Base-by-base conservation (phyloP, 345 rosid species). In the Pistacia integerrima region DNA sequence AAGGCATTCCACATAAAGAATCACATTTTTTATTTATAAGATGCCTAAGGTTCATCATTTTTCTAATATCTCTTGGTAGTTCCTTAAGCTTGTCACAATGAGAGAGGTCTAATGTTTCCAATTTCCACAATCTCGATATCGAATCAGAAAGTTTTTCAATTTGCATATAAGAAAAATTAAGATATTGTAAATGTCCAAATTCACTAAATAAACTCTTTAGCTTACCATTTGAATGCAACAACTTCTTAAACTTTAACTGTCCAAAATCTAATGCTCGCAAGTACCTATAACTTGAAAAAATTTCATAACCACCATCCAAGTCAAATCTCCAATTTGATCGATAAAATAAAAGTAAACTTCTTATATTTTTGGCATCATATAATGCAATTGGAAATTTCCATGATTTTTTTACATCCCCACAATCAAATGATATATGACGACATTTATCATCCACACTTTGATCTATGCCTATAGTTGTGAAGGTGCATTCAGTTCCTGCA, bases 21-120 rank as follows among this genome's bases (percentile, higher is more conserved):
- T 41, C 30, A 57, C 72, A 66, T 6, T 64, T 55, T 33, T 38
- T 4, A 8, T 66, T 38, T 30, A 49, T 33, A 22, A 74, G 41
- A 67, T 67, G 66, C 46, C 57, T 56, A 1, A 75, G 66, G 65
- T 13, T 51, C 17, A 51, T 11, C 55, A 51, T 12, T 51, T 51
- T 51, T 51, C 13, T 51, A 51, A 12, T 4, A n/a, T 16, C 38
- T 38, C 38, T 36, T 51, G 70, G 71, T 60, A 74, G 54, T 51
- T 64, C 63, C 64, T 8, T 30, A 46, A 74, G 76, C 48, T 51
- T n/a, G 1, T 28, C 25, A 46, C 76, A 74, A 18, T 54, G 30
- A 64, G 69, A 74, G 18, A 74, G 69, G 13, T 63, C 64, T 25
- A 66, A 25, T 35, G 48, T 48, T 38, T 77, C 38, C 79, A 77